Evolutionary conservation across 805 yeast species (phyloP).

Genomic region (Saccharomycopsis sp.): DNA sequence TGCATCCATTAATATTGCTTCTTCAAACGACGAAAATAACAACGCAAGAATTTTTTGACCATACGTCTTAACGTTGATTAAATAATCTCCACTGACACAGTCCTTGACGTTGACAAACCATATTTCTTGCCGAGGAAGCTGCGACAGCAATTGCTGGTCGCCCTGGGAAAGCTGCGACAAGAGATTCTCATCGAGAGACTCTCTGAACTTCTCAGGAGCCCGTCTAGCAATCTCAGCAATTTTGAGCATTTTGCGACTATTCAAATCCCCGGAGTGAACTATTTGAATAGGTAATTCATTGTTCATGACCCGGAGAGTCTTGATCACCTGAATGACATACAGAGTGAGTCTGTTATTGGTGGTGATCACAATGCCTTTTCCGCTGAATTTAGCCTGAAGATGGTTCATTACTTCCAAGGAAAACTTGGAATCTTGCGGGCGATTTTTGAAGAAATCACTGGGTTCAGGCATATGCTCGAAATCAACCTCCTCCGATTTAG

Average conservation of each 20-base stretch:
- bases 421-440: neutral
- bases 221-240: neutral
- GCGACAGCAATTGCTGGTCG: neutral
- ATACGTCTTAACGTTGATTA: slow-evolving; percentile 26
- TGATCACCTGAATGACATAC: slow-evolving; percentile 30
- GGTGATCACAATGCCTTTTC: slow-evolving; percentile 35
- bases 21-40: slow-evolving; percentile 42
- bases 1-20: slow-evolving; percentile 43
- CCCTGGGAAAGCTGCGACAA: neutral
- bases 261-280: slow-evolving; percentile 33
- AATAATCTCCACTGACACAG: slow-evolving; percentile 13
- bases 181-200: neutral
- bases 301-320: slow-evolving; percentile 32
- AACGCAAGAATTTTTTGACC: slow-evolving; percentile 40
- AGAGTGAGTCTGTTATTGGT: slow-evolving; percentile 27
- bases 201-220: neutral
- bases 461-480: neutral
- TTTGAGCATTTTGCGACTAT: slow-evolving; percentile 10
- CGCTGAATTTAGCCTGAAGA: slow-evolving; percentile 22
- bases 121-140: slow-evolving; percentile 24
- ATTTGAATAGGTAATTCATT: slow-evolving; percentile 35
- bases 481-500: neutral
- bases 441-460: neutral
- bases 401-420: slow-evolving; percentile 6
- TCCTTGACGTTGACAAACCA: slow-evolving; percentile 27